Evolutionary conservation across 371 early-diverging fungal species (phyloP).

Genomic region (Zychaea mexicana): DNA sequence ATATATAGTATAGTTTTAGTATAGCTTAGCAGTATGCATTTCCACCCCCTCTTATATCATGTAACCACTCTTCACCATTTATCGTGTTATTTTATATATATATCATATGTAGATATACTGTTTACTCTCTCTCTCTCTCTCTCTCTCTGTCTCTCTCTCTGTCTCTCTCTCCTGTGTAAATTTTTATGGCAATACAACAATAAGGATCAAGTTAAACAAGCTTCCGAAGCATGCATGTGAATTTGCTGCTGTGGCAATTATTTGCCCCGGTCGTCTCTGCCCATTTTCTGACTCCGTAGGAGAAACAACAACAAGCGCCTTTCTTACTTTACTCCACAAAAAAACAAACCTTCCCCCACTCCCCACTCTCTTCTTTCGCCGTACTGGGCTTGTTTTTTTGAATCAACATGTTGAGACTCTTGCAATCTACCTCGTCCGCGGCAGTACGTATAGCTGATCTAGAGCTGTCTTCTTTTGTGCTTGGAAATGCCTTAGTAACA

Average conservation of each 20-base stretch:
- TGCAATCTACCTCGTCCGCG: constrained; percentile 24
- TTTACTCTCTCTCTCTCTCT: no score
- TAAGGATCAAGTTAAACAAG: no score
- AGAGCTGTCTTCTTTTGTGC: not conserved
- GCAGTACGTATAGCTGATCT: constrained; percentile 13
- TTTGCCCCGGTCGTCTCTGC: not conserved
- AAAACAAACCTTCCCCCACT: not conserved
- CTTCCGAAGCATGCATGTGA: no score
- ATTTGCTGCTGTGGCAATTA: no score
- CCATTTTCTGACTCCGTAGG: not conserved
- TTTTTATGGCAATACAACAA: no score
- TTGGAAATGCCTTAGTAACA: no score
- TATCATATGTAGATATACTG: no score
- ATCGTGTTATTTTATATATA: no score
- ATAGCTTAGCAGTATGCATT: not conserved
- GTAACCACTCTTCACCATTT: no score
- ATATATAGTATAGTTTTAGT: not conserved
- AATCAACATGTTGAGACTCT: constrained; percentile 21
- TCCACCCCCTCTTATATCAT: not conserved
- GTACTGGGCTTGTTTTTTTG: constrained; percentile 10
- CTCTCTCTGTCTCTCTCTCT: no score
- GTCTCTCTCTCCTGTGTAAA: no score
- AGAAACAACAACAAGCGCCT: constrained; percentile 3
- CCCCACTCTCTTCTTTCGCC: constrained; percentile 8
- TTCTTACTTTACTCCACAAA: constrained; percentile 9